phyloP scores from a whole-genome alignment of 2,329 filamentous ascomycete genomes.

The Monilinia fructigena region DNA sequence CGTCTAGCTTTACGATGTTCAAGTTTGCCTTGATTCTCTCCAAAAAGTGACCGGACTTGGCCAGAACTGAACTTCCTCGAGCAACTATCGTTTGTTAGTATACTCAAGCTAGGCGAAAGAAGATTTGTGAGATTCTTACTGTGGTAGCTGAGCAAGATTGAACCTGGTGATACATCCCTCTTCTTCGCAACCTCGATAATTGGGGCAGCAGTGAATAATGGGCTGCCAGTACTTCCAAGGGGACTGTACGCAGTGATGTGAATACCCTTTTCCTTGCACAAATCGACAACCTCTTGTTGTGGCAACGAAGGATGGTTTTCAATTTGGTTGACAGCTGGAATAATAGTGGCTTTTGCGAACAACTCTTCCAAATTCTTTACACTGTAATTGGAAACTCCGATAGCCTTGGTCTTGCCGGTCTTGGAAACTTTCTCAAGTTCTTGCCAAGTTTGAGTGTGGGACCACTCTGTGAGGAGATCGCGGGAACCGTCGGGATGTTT shows the following conservation, averaged over 20 bases:
- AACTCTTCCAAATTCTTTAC: constrained; percentile 41
- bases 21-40: constrained; percentile 69
- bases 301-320: constrained; percentile 59
- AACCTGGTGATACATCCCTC: constrained; percentile 58
- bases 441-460: constrained; percentile 76
- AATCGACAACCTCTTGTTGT: constrained; percentile 52
- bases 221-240: constrained; percentile 41
- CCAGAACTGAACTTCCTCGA: constrained; percentile 67
- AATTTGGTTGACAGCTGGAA: constrained; percentile 59
- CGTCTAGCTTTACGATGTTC: constrained; percentile 63
- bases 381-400: constrained; percentile 48
- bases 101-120: not conserved
- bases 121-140: constrained; percentile 47
- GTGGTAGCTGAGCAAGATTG: constrained; percentile 70
- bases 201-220: constrained; percentile 58
- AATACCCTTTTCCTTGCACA: constrained; percentile 51
- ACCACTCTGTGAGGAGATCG: constrained; percentile 67
- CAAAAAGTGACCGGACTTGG: constrained; percentile 70
- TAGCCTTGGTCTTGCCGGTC: constrained; percentile 54
- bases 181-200: constrained; percentile 64
- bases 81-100: constrained; percentile 51
- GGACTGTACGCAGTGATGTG: constrained; percentile 53
- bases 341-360: constrained; percentile 45
- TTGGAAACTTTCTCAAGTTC: constrained; percentile 66
- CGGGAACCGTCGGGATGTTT: constrained; percentile 70